Evolutionary conservation across 768 basidiomycete genomes (phyloP).

Genomic region (Tricholoma furcatifolium): DNA sequence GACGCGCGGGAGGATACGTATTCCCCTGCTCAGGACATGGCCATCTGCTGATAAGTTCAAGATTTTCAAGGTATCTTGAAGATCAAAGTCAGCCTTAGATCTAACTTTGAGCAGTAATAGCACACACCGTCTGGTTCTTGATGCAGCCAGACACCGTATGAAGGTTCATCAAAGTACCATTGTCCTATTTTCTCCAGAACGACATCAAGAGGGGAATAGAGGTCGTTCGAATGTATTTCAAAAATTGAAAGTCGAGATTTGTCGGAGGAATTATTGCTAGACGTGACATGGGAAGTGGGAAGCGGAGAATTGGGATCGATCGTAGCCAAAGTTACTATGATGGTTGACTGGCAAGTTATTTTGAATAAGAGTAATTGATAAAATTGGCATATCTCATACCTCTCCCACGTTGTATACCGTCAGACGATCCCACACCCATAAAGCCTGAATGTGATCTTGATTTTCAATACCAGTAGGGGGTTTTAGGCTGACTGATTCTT

Average conservation of each 20-base stretch:
- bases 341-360: conserved; percentile 27
- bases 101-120: not conserved
- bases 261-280: conserved; percentile 31
- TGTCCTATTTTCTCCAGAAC: conserved; percentile 49
- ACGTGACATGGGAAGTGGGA: conserved; percentile 26
- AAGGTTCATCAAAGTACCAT: conserved; percentile 52
- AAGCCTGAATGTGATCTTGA: conserved; percentile 29
- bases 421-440: conserved; percentile 45
- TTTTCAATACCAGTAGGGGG: conserved; percentile 33
- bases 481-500: conserved; percentile 26
- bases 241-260: conserved; percentile 40
- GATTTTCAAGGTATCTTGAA: conserved; percentile 36
- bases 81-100: not conserved
- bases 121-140: conserved; percentile 46
- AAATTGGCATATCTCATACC: conserved; percentile 25
- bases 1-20: conserved; percentile 33
- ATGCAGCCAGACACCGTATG: conserved; percentile 43
- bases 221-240: conserved; percentile 30
- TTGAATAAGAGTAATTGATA: conserved; percentile 6
- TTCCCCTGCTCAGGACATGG: conserved; percentile 41
- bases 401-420: conserved; percentile 36
- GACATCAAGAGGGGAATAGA: conserved; percentile 29
- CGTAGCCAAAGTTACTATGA: conserved; percentile 48
- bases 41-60: conserved; percentile 42
- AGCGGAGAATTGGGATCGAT: conserved; percentile 34